Percentiles rank a stretch among this genome's conserved stretches.
Conservation (phyloP, 208 protist species). For the Crithidia bombi region DNA sequence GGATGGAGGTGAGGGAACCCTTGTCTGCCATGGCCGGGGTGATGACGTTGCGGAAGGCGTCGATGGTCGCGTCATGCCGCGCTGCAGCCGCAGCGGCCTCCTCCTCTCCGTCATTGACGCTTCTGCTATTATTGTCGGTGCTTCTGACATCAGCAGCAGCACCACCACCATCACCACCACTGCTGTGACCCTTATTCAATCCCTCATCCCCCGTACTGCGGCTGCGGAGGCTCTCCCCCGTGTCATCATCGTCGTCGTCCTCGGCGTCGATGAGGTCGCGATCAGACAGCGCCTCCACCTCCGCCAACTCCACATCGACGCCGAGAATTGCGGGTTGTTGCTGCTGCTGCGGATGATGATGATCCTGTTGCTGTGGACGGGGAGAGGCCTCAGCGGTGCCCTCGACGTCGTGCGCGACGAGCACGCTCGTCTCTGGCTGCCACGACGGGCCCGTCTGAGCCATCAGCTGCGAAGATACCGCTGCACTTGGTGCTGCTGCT, state of each 20-base stretch:
- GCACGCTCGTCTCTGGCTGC: background rate
- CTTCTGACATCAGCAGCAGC: background rate
- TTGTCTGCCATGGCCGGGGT: background rate
- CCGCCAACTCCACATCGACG: background rate
- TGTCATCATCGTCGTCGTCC: constrained; percentile 1
- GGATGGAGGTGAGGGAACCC: background rate
- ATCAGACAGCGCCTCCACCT: constrained; percentile 15
- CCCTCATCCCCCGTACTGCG: background rate
- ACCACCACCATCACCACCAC: background rate
- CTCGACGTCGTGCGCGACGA: no score
- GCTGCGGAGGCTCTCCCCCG: background rate
- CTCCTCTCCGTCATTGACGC: background rate
- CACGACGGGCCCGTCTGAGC: no score
- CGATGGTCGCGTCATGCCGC: background rate
- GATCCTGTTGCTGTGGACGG: background rate
- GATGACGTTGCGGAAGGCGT: background rate
- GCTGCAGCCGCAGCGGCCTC: background rate
- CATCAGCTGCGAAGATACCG: no score
- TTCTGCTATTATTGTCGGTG: no score
- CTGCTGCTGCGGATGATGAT: background rate
- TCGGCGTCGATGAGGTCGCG: constrained; percentile 9
- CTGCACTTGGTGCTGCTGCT: background rate
- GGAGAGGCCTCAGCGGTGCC: no score
- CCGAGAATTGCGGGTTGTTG: background rate
- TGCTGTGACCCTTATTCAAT: background rate